Percentiles rank a stretch among this genome's conserved stretches.
Conservation (phyloP, 2,329 filamentous ascomycete genomes). For the Pyrenophora graminea region DNA sequence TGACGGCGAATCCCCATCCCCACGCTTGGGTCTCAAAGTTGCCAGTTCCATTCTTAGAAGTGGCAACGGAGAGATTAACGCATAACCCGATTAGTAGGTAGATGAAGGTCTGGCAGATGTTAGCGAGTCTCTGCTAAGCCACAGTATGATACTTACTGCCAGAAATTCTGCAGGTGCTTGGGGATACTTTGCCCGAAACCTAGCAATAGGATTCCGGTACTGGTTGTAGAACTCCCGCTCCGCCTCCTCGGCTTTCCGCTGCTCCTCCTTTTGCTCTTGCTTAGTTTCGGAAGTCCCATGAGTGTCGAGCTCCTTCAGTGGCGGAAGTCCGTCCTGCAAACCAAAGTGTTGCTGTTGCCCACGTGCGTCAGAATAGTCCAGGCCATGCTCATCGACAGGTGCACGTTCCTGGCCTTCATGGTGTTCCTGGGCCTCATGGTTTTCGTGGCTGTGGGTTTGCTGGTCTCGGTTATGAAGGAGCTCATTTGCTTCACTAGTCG, state of each 20-base stretch:
- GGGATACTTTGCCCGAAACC: conserved; percentile 56
- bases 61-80: conserved; percentile 55
- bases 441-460: neutral
- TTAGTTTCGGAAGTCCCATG: conserved; percentile 34
- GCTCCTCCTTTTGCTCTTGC: conserved; percentile 45
- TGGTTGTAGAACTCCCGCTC: conserved; percentile 54
- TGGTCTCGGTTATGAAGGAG: conserved; percentile 1
- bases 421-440: conserved; percentile 13
- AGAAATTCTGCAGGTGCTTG: conserved; percentile 60
- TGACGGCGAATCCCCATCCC: conserved; percentile 60
- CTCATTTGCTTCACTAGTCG: conserved; percentile 15
- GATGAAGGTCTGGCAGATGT: conserved; percentile 25
- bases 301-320: conserved; percentile 37
- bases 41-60: conserved; percentile 49
- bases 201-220: conserved; percentile 57
- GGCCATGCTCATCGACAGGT: conserved; percentile 29
- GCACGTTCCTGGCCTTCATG: conserved; percentile 22
- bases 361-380: conserved; percentile 17
- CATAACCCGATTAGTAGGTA: conserved; percentile 54
- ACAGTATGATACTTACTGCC: conserved; percentile 41
- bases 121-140: neutral
- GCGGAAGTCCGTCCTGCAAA: conserved; percentile 52
- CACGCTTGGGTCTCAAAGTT: conserved; percentile 38
- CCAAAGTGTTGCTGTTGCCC: conserved; percentile 41
- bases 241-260: conserved; percentile 50